Percentiles rank a stretch among this genome's conserved stretches.
phyloP scores from a whole-genome alignment of 176 grass and related monocot species.

The Metroxylon sagu region DNA sequence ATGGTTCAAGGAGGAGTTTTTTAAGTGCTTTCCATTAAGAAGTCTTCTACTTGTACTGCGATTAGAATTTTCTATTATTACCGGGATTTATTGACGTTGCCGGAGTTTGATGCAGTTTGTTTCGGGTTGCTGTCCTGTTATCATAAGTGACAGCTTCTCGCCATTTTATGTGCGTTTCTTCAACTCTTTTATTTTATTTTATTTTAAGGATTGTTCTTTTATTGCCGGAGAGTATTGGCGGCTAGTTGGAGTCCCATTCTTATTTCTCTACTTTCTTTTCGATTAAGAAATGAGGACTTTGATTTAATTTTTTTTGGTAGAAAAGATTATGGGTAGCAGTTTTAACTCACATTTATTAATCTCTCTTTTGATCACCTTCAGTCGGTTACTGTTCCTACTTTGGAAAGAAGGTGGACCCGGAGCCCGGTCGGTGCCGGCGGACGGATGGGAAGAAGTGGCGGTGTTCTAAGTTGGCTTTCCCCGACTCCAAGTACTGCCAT shows the following conservation, averaged over 20 bases:
- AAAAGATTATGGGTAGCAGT: background rate
- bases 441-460: slow-evolving; percentile 99
- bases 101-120: no score
- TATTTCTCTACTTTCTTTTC: slow-evolving; percentile 4
- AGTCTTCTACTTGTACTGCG: background rate
- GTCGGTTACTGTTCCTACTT: slow-evolving; percentile 69
- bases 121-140: no score
- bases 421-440: slow-evolving; percentile 83
- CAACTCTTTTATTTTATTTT: no score
- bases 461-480: slow-evolving; percentile 79
- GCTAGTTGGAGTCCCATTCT: background rate
- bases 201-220: no score
- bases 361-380: slow-evolving; percentile 2
- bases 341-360: no score
- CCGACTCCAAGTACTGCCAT: slow-evolving; percentile 95
- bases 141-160: no score
- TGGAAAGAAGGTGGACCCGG: slow-evolving; percentile 87
- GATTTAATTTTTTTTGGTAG: background rate
- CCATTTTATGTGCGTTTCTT: no score
- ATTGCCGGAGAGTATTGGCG: no score
- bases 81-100: no score
- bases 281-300: background rate
- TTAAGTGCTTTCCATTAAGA: background rate
- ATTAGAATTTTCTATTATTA: no score
- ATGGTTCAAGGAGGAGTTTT: background rate